phyloP scores from a whole-genome alignment of 805 yeast species.

The Pichia cabralensis region DNA sequence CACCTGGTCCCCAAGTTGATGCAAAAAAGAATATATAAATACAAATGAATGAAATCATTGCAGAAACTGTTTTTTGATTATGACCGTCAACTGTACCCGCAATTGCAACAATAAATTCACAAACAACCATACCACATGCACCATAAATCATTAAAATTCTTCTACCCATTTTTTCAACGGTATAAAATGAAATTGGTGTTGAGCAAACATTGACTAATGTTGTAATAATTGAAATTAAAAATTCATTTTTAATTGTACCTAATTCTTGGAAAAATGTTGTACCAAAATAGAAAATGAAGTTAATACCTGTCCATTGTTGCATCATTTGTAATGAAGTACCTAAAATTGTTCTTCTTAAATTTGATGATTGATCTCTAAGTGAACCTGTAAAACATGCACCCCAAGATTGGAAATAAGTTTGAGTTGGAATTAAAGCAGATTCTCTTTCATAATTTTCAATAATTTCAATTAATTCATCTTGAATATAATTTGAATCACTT shows the following conservation, averaged over 20 bases:
- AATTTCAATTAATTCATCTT: constrained; percentile 42
- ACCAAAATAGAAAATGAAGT: constrained; percentile 68
- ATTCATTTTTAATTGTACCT: constrained; percentile 38
- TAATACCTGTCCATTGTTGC: constrained; percentile 74
- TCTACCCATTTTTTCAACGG: constrained; percentile 53
- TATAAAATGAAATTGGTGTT: constrained; percentile 45
- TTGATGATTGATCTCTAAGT: constrained; percentile 27
- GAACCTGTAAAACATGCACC: constrained; percentile 34
- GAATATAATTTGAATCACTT: constrained; percentile 33
- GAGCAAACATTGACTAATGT: constrained; percentile 42
- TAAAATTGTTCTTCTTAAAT: constrained; percentile 33
- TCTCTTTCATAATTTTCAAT: constrained; percentile 43
- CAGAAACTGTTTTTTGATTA: constrained; percentile 21
- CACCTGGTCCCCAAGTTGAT: constrained; percentile 76
- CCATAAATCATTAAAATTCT: constrained; percentile 39
- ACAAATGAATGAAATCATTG: constrained; percentile 36
- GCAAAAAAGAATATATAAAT: constrained; percentile 69
- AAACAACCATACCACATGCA: constrained; percentile 37
- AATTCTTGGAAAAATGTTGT: constrained; percentile 51
- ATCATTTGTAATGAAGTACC: constrained; percentile 37
- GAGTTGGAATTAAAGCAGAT: constrained; percentile 24
- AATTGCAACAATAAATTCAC: constrained; percentile 51
- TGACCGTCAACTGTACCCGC: constrained; percentile 24
- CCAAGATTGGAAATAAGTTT: constrained; percentile 32
- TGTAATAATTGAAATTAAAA: constrained; percentile 42